Percentiles rank a stretch among this genome's conserved stretches.
Conservation (phyloP, 2,329 filamentous ascomycete genomes). For the Tolypocladium endophyticum region DNA sequence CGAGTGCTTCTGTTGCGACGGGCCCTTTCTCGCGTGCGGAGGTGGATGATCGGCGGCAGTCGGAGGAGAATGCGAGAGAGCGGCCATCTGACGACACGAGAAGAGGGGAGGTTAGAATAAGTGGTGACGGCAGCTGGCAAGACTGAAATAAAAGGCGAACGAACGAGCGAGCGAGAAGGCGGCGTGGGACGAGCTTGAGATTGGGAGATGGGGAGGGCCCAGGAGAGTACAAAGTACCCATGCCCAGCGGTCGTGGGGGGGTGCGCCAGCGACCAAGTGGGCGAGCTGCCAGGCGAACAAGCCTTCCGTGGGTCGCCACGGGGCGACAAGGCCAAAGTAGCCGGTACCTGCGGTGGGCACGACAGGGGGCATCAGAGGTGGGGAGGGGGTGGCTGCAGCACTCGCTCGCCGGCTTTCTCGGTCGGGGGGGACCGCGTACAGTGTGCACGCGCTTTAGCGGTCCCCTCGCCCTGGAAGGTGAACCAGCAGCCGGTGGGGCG, state of each 20-base stretch:
- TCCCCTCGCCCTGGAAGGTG: not conserved
- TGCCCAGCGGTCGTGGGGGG: not conserved
- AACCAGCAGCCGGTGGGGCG: not conserved
- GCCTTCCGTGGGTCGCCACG: not conserved
- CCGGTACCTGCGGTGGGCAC: not conserved
- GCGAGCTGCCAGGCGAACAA: conserved; percentile 2
- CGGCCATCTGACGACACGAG: conserved; percentile 34
- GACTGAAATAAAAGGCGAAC: conserved; percentile 13
- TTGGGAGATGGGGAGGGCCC: conserved; percentile 7
- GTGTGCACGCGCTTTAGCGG: not conserved
- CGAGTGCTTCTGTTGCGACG: not conserved
- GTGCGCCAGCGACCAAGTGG: conserved; percentile 1
- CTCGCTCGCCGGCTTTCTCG: not conserved
- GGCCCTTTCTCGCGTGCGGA: conserved; percentile 8
- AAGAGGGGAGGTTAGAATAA: conserved; percentile 10
- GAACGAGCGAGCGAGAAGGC: conserved; percentile 9
- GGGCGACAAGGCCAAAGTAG: not conserved
- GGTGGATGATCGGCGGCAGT: conserved; percentile 17
- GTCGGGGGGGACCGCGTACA: not conserved
- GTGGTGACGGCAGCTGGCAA: conserved; percentile 19
- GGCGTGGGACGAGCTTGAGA: conserved; percentile 10
- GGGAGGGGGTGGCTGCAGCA: not conserved
- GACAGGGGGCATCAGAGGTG: not conserved
- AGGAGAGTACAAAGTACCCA: conserved; percentile 3
- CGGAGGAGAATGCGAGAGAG: conserved; percentile 25